Evolutionary conservation across 2,329 filamentous ascomycete species (phyloP).

Genomic region (Orbilia quercus): DNA sequence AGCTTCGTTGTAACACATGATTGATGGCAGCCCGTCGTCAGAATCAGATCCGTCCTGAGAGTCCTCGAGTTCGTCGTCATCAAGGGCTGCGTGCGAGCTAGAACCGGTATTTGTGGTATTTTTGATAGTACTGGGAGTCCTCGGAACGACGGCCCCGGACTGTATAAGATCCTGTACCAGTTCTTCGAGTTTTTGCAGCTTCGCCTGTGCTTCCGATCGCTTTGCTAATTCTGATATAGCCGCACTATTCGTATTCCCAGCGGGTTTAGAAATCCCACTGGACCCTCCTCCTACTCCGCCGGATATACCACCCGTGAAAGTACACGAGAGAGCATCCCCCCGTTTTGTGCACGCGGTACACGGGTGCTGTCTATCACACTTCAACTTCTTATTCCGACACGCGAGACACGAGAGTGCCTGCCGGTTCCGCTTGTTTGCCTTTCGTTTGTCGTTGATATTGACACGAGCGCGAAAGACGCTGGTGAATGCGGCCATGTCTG

Average conservation of each 20-base stretch:
- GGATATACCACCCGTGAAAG: slow-evolving; percentile 9
- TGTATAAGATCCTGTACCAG: slow-evolving; percentile 64
- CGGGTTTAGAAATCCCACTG: slow-evolving; percentile 32
- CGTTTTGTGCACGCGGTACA: slow-evolving; percentile 64
- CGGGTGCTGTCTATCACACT: slow-evolving; percentile 64
- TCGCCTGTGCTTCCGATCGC: slow-evolving; percentile 63
- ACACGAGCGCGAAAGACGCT: slow-evolving; percentile 64
- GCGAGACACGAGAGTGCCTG: slow-evolving; percentile 64
- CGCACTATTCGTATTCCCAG: neutral
- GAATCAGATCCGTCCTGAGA: slow-evolving; percentile 58
- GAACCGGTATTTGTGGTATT: slow-evolving; percentile 61
- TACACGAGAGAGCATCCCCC: slow-evolving; percentile 60
- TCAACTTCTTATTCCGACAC: slow-evolving; percentile 65
- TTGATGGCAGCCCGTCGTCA: slow-evolving; percentile 57
- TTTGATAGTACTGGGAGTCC: slow-evolving; percentile 59
- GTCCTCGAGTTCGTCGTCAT: neutral
- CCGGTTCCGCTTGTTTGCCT: slow-evolving; percentile 64
- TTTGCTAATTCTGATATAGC: slow-evolving; percentile 18
- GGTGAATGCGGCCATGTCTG: slow-evolving; percentile 58
- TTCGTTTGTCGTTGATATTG: slow-evolving; percentile 61
- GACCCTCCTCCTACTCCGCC: neutral
- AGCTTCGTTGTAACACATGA: slow-evolving; percentile 42
- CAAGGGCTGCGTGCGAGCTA: slow-evolving; percentile 53
- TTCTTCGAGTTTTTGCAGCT: slow-evolving; percentile 64
- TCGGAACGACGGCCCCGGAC: slow-evolving; percentile 56